Conservation (phyloP, 352 stramenopile species). For the Phytopythium cucurbitacearum region DNA sequence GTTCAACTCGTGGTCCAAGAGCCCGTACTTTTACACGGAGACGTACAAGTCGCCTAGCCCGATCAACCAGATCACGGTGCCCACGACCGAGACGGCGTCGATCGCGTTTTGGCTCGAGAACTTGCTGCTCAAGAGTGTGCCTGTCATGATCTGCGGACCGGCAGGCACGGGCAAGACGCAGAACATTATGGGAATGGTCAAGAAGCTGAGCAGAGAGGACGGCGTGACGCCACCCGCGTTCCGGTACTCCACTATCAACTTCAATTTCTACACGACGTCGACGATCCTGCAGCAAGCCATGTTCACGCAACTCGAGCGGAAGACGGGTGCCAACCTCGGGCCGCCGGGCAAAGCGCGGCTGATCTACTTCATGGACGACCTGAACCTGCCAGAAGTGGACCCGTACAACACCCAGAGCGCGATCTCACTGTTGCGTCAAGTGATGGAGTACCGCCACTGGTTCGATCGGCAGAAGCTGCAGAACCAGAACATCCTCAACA, state of each 20-base stretch:
- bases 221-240: constrained; percentile 57
- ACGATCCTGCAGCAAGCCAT: constrained; percentile 91
- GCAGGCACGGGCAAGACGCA: constrained; percentile 95
- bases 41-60: constrained; percentile 81
- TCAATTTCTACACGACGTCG: constrained; percentile 97
- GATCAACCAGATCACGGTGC: constrained; percentile 90
- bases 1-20: constrained; percentile 95
- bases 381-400: constrained; percentile 95
- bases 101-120: constrained; percentile 96
- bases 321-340: constrained; percentile 92
- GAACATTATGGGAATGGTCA: constrained; percentile 93
- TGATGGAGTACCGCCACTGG: constrained; percentile 95
- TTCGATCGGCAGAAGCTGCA: constrained; percentile 92
- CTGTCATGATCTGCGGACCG: constrained; percentile 93
- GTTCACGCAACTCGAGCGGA: constrained; percentile 93
- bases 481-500: constrained; percentile 93
- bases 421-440: constrained; percentile 92
- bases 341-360: constrained; percentile 91
- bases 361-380: constrained; percentile 97
- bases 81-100: constrained; percentile 93
- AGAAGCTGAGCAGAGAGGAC: constrained; percentile 89
- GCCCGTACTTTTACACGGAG: constrained; percentile 92
- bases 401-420: constrained; percentile 95
- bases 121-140: constrained; percentile 86
- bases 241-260: constrained; percentile 92